phyloP scores from a whole-genome alignment of 176 grass and related monocot species.

The Panicum miliaceum region DNA sequence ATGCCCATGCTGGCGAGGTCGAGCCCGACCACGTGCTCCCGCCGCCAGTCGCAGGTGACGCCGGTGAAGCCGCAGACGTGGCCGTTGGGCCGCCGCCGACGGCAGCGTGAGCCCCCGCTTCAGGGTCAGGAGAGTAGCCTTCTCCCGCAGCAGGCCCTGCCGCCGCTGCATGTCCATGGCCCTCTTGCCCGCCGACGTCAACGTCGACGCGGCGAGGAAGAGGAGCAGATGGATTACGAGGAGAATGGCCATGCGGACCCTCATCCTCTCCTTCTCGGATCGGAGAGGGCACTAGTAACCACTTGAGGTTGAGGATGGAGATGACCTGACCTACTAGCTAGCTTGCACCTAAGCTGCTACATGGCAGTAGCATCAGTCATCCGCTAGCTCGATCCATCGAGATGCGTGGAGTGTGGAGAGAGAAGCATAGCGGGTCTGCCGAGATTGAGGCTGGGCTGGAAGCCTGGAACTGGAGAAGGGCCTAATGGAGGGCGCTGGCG shows the following conservation, averaged over 20 bases:
- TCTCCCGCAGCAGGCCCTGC: constrained; percentile 50
- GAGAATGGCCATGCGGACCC: constrained; percentile 45
- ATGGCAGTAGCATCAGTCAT: not conserved
- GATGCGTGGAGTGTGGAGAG: not conserved
- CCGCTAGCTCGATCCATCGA: not conserved
- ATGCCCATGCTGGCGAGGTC: constrained; percentile 33
- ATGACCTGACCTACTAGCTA: constrained; percentile 21
- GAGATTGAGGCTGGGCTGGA: not conserved
- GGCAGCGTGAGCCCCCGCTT: constrained; percentile 46
- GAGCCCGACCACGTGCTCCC: constrained; percentile 52
- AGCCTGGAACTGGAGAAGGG: not conserved
- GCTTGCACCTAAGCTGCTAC: not conserved
- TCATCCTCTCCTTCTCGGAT: constrained; percentile 43
- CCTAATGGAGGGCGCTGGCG: not conserved
- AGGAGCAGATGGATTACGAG: constrained; percentile 42
- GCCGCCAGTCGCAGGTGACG: constrained; percentile 57
- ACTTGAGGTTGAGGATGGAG: not conserved
- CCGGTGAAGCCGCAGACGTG: constrained; percentile 65
- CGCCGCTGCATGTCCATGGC: not conserved
- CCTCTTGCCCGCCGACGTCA: not conserved
- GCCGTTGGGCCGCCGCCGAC: constrained; percentile 41
- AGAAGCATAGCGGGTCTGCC: not conserved
- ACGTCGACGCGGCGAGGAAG: not conserved
- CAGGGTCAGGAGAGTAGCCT: constrained; percentile 63
- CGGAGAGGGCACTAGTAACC: not conserved